Evolutionary conservation across 2,329 filamentous ascomycete species (phyloP).

Genomic region (Ascochyta fabae): DNA sequence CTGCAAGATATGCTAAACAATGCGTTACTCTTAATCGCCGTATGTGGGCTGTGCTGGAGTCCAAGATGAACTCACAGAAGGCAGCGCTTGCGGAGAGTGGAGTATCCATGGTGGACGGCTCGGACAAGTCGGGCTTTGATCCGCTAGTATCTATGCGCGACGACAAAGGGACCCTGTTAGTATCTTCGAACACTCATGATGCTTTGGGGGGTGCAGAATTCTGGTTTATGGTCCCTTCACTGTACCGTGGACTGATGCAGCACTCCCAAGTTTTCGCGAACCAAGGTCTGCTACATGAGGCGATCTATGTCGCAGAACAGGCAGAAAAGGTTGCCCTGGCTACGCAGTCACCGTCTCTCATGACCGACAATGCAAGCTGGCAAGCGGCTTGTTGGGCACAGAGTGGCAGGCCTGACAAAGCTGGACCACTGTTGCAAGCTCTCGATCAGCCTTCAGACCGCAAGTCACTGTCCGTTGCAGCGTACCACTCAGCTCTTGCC

Average conservation of each 20-base stretch:
- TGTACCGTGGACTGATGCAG: conserved; percentile 74
- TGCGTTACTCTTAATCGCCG: conserved; percentile 58
- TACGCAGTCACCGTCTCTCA: conserved; percentile 66
- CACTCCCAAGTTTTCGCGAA: conserved; percentile 81
- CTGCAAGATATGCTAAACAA: conserved; percentile 57
- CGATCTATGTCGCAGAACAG: conserved; percentile 85
- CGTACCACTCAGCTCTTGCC: conserved; percentile 58
- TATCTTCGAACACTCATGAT: conserved; percentile 54
- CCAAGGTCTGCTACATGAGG: conserved; percentile 86
- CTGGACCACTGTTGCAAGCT: conserved; percentile 60
- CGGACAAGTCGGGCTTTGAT: conserved; percentile 30
- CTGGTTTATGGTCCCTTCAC: conserved; percentile 77
- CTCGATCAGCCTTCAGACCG: conserved; percentile 53
- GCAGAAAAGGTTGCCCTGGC: conserved; percentile 77
- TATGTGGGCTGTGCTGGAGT: conserved; percentile 60
- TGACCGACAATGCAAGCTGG: conserved; percentile 54
- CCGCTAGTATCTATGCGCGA: conserved; percentile 39
- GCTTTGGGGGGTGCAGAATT: conserved; percentile 68
- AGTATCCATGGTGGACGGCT: conserved; percentile 25
- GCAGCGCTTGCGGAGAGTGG: conserved; percentile 14
- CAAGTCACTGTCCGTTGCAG: conserved; percentile 59
- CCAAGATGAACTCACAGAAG: conserved; percentile 38
- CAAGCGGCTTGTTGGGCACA: conserved; percentile 58
- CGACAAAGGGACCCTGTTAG: conserved; percentile 37
- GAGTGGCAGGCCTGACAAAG: conserved; percentile 58